phyloP scores from a whole-genome alignment of 768 basidiomycete species.

The Amanita polypyramis region DNA sequence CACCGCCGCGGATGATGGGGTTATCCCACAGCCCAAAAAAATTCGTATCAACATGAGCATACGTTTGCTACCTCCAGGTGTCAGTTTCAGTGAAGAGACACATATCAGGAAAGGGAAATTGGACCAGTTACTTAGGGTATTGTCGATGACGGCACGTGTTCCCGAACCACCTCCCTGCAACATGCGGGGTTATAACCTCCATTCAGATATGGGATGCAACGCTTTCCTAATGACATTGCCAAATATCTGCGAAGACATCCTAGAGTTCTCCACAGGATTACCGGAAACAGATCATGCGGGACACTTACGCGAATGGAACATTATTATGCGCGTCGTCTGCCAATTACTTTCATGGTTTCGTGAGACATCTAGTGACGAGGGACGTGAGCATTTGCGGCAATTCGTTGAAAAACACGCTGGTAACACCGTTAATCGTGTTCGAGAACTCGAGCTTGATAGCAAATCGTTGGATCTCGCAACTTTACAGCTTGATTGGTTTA shows the following conservation, averaged over 20 bases:
- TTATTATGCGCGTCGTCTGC: slow-evolving; percentile 27
- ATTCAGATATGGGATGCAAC: slow-evolving; percentile 28
- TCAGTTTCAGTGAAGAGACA: slow-evolving; percentile 38
- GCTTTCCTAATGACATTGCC: slow-evolving; percentile 36
- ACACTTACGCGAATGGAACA: slow-evolving; percentile 26
- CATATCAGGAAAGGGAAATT: slow-evolving; percentile 56
- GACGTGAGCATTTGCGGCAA: slow-evolving; percentile 18
- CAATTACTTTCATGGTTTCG: slow-evolving; percentile 39
- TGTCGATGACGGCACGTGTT: slow-evolving; percentile 17
- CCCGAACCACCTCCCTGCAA: slow-evolving; percentile 20
- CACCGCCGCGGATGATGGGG: slow-evolving; percentile 1
- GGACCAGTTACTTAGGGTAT: slow-evolving; percentile 37
- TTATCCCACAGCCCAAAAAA: slow-evolving; percentile 5
- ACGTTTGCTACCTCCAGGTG: slow-evolving; percentile 35
- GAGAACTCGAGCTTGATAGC: slow-evolving; percentile 21
- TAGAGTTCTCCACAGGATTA: slow-evolving; percentile 26
- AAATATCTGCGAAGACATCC: slow-evolving; percentile 33
- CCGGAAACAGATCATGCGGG: slow-evolving; percentile 23
- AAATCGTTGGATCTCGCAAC: slow-evolving; percentile 26
- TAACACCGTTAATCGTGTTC: slow-evolving; percentile 27
- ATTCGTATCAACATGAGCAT: slow-evolving; percentile 44
- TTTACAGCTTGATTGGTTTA: slow-evolving; percentile 50
- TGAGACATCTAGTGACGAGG: slow-evolving; percentile 22
- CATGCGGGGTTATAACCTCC: slow-evolving; percentile 32
- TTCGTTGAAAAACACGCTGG: slow-evolving; percentile 26